These are phyloP conservation scores for Fraxinus dipetala DNA, from an alignment of 305 asterid species.

Conservation along the genomic window DNA sequence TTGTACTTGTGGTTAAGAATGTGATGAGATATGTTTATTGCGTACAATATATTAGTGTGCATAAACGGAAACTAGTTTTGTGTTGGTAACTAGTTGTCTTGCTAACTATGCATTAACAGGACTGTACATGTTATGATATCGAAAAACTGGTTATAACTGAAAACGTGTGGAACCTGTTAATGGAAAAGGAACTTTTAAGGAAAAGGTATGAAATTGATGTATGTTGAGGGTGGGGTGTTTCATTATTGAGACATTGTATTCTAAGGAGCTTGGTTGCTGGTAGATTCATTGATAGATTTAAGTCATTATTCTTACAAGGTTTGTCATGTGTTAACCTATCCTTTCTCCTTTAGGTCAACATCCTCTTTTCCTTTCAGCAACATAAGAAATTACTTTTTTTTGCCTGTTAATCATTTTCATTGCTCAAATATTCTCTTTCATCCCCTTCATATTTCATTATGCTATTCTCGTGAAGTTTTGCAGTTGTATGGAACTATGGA, in stretches of 20 bases:
- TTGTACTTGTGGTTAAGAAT: neutral
- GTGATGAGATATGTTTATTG: neutral
- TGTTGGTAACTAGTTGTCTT: neutral
- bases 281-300: neutral
- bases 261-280: neutral
- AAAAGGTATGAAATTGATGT: too few species aligned
- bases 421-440: neutral
- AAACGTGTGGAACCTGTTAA: neutral
- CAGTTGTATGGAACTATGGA: neutral
- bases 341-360: neutral
- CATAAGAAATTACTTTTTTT: neutral
- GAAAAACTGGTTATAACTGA: neutral
- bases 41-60: constrained; percentile 4
- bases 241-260: neutral
- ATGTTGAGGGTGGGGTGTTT: too few species aligned
- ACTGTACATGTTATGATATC: neutral
- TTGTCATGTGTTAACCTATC: neutral
- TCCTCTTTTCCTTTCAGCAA: neutral
- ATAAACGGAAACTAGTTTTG: neutral
- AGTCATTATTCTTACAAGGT: neutral
- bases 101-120: neutral
- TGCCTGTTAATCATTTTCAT: neutral
- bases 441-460: neutral
- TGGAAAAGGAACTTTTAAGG: neutral
- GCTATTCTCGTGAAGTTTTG: neutral